A percentile compares a stretch with the other conserved stretches of the same genome.
Evolutionary conservation across 2,329 filamentous ascomycete genomes (phyloP).

Genomic region (Rhytidhysteron rufulum): DNA sequence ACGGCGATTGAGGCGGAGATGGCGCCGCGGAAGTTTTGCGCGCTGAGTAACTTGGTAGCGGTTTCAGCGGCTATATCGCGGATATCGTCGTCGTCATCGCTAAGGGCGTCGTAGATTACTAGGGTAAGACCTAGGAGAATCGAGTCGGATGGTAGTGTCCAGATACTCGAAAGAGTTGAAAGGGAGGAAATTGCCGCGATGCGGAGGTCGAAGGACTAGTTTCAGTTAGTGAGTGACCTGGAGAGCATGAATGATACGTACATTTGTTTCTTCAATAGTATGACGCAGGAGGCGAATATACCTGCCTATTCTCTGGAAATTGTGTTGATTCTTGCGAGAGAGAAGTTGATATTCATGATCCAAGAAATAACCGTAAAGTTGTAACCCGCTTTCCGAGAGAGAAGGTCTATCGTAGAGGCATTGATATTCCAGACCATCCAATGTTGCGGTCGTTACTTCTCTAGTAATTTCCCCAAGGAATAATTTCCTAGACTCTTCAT

Average conservation of each 20-base stretch:
- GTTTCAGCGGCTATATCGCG: constrained; percentile 60
- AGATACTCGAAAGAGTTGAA: constrained; percentile 35
- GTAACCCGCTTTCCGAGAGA: constrained; percentile 26
- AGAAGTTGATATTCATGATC: constrained; percentile 18
- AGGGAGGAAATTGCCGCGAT: constrained; percentile 58
- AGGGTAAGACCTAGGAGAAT: constrained; percentile 37
- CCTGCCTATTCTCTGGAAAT: constrained; percentile 12
- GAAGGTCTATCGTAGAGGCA: constrained; percentile 25
- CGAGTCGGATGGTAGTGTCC: constrained; percentile 10
- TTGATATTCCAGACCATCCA: constrained; percentile 23
- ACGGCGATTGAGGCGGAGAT: constrained; percentile 40
- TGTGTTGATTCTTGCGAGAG: constrained; percentile 3
- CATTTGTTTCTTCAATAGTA: constrained; percentile 29
- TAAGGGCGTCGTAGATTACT: constrained; percentile 43
- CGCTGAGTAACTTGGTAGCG: constrained; percentile 44
- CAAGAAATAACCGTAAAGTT: constrained; percentile 28
- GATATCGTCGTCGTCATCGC: constrained; percentile 91
- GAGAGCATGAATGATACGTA: constrained; percentile 4
- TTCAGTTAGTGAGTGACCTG: constrained; percentile 1
- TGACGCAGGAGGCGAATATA: constrained; percentile 29
- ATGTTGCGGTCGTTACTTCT: constrained; percentile 5
- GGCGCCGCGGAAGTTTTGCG: constrained; percentile 4
- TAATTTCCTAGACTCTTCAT: constrained; percentile 1
- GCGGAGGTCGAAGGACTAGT: constrained; percentile 61
- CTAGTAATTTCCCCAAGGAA: constrained; percentile 17